Conservation (phyloP, 345 rosid species). For the Melaleuca quinquenervia region DNA sequence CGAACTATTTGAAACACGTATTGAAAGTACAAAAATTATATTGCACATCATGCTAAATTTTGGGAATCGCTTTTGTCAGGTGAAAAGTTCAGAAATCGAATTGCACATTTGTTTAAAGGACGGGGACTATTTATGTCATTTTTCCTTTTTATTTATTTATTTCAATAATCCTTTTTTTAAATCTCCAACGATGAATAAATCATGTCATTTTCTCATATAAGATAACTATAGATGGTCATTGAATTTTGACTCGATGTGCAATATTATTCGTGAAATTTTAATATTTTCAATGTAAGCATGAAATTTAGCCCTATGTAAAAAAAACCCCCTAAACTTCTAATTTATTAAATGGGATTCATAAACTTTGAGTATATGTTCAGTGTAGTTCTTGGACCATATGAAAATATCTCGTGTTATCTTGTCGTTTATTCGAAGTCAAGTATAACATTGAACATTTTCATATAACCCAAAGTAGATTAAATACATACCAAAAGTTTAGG, state of each 20-base stretch:
- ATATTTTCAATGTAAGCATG: too few species aligned
- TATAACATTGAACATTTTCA: neutral
- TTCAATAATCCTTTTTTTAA: neutral
- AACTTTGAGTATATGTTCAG: neutral
- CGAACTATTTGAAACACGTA: too few species aligned
- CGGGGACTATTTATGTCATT: too few species aligned
- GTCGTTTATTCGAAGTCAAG: too few species aligned
- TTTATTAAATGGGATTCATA: neutral
- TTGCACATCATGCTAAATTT: too few species aligned
- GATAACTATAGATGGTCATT: neutral
- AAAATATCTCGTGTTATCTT: neutral
- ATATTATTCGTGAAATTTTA: neutral
- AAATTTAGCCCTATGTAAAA: too few species aligned
- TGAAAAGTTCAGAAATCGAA: too few species aligned
- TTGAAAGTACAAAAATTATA: too few species aligned
- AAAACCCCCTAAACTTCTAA: rapidly evolving
- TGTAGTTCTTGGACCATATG: rapidly evolving
- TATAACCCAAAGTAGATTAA: neutral
- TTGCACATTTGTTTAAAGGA: too few species aligned
- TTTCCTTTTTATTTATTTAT: too few species aligned
- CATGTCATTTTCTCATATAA: rapidly evolving
- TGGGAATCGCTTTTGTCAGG: too few species aligned
- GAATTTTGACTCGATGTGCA: neutral
- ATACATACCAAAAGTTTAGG: neutral
- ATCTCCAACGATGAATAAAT: neutral